These are phyloP conservation scores for Trichosporon inkin DNA, from an alignment of 1,284 basidiomycete species.

Conservation along the genomic window DNA sequence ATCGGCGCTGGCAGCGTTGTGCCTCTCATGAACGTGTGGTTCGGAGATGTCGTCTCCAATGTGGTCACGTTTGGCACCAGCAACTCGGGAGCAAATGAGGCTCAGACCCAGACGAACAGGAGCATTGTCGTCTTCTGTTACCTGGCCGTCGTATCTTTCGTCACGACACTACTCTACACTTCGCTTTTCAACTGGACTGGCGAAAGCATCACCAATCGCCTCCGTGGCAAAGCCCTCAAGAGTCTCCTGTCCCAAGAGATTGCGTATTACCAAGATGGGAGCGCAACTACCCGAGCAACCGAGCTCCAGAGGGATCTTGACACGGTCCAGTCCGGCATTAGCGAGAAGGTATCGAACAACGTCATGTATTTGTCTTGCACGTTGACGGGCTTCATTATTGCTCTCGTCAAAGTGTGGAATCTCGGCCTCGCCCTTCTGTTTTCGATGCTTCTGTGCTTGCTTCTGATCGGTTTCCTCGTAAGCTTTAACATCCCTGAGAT, in stretches of 20 bases:
- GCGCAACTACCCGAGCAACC: not conserved
- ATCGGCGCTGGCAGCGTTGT: not conserved
- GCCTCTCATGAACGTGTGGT: not conserved
- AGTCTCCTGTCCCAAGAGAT: not conserved
- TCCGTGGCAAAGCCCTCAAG: not conserved
- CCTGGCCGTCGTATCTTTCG: not conserved
- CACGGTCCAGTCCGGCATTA: not conserved
- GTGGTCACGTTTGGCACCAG: not conserved
- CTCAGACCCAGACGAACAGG: not conserved
- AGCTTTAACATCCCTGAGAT: not conserved
- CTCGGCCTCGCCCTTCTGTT: not conserved
- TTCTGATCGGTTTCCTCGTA: not conserved
- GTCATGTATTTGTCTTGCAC: not conserved
- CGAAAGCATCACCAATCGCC: conserved; percentile 1
- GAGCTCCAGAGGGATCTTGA: not conserved
- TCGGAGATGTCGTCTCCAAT: not conserved
- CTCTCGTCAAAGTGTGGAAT: not conserved
- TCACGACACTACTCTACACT: not conserved
- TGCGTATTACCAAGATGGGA: not conserved
- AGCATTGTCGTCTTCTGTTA: not conserved
- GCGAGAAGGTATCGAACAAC: conserved; percentile 1
- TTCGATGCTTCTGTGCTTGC: not conserved
- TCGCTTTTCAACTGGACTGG: not conserved
- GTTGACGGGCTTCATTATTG: not conserved
- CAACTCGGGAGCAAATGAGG: not conserved